Percentiles rank a stretch among this genome's conserved stretches.
phyloP scores from a whole-genome alignment of 2,329 filamentous ascomycete species.

The Bisporella sp. region DNA sequence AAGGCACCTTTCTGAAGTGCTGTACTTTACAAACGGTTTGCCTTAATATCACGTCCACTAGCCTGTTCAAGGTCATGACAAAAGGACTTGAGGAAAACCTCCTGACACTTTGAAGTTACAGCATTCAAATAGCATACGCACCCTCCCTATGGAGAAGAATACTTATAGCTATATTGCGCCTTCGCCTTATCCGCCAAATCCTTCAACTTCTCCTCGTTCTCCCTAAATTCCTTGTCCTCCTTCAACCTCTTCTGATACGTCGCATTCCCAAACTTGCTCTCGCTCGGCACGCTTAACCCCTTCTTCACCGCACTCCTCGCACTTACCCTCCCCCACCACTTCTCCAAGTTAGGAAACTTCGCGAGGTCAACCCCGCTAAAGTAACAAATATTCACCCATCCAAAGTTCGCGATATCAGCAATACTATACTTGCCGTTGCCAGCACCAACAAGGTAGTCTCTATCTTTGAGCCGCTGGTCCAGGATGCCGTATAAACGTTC shows the following conservation, averaged over 20 bases:
- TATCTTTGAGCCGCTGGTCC: constrained; percentile 31
- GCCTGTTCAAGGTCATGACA: too few relatives aligned
- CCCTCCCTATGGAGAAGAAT: background rate
- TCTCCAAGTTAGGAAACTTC: constrained; percentile 42
- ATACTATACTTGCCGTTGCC: constrained; percentile 50
- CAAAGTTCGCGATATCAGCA: constrained; percentile 61
- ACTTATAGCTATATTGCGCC: background rate
- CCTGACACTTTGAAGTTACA: background rate
- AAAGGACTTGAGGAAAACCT: too few relatives aligned
- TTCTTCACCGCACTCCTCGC: constrained; percentile 63
- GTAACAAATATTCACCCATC: constrained; percentile 37
- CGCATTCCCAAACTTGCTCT: background rate
- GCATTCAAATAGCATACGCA: background rate
- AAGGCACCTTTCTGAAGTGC: too few relatives aligned
- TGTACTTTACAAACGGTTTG: too few relatives aligned
- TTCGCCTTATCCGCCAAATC: background rate
- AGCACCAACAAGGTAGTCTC: constrained; percentile 6
- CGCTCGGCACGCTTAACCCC: constrained; percentile 60
- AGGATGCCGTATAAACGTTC: constrained; percentile 39
- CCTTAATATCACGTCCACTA: too few relatives aligned
- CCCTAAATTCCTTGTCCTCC: background rate
- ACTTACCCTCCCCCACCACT: constrained; percentile 66
- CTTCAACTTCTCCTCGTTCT: background rate
- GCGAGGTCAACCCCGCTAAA: constrained; percentile 30
- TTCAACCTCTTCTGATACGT: background rate